These are phyloP conservation scores for Ascocoryne sarcoides DNA, from an alignment of 2,329 filamentous ascomycete genomes.

Conservation along the genomic window DNA sequence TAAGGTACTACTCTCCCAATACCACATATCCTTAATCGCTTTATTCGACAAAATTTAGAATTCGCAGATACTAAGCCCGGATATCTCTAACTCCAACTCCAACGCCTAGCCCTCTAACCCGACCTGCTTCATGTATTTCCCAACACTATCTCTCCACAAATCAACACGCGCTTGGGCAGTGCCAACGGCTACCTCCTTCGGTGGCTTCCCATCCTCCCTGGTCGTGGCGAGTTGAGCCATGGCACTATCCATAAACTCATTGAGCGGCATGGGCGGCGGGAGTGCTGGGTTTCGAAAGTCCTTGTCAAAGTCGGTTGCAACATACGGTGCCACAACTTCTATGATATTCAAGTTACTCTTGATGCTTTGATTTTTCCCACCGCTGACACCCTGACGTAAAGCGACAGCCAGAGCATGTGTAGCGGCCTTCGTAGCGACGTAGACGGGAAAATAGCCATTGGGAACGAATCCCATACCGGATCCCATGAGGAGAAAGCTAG, in stretches of 20 bases:
- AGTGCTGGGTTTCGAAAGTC: constrained; percentile 17
- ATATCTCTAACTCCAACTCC: too few species aligned
- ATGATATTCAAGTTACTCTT: constrained; percentile 27
- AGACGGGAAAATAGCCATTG: constrained; percentile 25
- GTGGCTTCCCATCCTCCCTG: constrained; percentile 17
- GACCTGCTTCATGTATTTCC: too few species aligned
- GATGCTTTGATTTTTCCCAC: constrained; percentile 23
- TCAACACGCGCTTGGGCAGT: too few species aligned
- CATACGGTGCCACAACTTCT: constrained; percentile 31
- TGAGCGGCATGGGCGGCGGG: constrained; percentile 26
- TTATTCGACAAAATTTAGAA: too few species aligned
- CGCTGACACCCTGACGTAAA: too few species aligned
- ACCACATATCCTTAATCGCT: too few species aligned
- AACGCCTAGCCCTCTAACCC: too few species aligned
- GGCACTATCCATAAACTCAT: constrained; percentile 29
- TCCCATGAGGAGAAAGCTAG: constrained; percentile 26
- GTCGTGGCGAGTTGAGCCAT: too few species aligned
- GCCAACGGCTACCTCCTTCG: constrained; percentile 28
- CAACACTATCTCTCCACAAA: too few species aligned
- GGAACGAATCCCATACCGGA: constrained; percentile 27
- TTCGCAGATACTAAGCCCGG: too few species aligned
- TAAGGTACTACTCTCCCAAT: too few species aligned
- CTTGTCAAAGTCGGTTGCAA: constrained; percentile 29
- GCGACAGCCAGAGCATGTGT: constrained; percentile 25
- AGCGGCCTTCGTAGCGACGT: constrained; percentile 29